Conservation (phyloP, 805 yeast genomes). For the Geotrichum ghanense region DNA sequence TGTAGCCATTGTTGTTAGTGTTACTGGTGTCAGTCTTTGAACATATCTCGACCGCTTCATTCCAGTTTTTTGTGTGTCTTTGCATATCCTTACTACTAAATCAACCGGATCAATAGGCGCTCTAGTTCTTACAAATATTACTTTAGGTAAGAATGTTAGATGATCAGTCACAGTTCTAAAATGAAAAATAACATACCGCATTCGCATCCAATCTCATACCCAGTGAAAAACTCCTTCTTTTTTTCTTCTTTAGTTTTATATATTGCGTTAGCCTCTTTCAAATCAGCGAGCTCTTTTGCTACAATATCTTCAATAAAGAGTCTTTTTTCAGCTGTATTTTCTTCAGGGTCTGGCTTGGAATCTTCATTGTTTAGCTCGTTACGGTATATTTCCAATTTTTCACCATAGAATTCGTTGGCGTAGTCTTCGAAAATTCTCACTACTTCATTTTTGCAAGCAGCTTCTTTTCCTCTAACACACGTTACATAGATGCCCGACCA, state of each 20-base stretch:
- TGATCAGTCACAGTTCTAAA: too few species aligned
- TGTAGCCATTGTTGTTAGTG: conserved; percentile 60
- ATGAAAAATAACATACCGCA: too few species aligned
- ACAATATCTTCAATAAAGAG: conserved; percentile 68
- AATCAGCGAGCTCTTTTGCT: conserved; percentile 46
- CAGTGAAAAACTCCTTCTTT: conserved; percentile 13
- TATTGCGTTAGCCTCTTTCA: conserved; percentile 31
- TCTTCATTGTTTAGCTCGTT: conserved; percentile 27
- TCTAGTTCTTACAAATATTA: conserved; percentile 72
- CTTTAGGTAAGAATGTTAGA: too few species aligned
- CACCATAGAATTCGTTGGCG: conserved; percentile 13
- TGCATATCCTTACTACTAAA: conserved; percentile 54
- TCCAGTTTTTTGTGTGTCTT: conserved; percentile 39
- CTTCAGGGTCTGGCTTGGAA: conserved; percentile 13
- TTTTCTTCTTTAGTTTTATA: conserved; percentile 18
- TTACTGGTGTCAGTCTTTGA: conserved; percentile 73
- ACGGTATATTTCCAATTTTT: not conserved
- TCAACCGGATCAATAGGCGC: conserved; percentile 69
- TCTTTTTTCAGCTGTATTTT: conserved; percentile 27
- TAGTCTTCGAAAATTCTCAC: conserved; percentile 42
- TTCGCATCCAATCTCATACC: conserved; percentile 24
- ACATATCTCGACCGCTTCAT: conserved; percentile 57
- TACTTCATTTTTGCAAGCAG: conserved; percentile 65
- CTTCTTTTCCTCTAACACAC: conserved; percentile 72
- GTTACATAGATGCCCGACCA: conserved; percentile 85